Percentiles rank a stretch among this genome's conserved stretches.
phyloP scores from a whole-genome alignment of 2,329 filamentous ascomycete species.

The Elsinoe necatrix region DNA sequence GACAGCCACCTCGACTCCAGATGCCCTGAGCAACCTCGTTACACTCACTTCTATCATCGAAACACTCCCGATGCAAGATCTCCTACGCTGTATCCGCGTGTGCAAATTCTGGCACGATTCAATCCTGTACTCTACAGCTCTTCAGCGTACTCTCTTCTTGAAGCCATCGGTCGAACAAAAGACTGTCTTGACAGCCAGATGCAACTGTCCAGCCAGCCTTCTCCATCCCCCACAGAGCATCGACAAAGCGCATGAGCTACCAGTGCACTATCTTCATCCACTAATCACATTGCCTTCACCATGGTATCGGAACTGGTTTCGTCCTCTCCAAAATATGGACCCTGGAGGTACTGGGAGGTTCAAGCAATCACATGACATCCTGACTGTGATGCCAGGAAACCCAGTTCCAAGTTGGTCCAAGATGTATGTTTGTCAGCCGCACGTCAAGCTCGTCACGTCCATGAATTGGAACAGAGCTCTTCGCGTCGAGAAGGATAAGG shows the following conservation, averaged over 20 bases:
- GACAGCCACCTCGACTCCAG: background rate
- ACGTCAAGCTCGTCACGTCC: background rate
- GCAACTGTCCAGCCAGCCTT: too few species aligned
- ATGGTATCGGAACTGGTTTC: too few species aligned
- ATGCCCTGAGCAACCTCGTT: background rate
- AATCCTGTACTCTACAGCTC: background rate
- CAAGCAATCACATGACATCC: too few species aligned
- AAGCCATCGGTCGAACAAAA: background rate
- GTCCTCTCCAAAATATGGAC: too few species aligned
- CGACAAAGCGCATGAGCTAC: too few species aligned
- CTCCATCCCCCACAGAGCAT: too few species aligned
- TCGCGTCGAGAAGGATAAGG: too few species aligned
- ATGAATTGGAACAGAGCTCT: too few species aligned
- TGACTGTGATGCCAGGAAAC: too few species aligned
- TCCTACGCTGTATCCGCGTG: background rate
- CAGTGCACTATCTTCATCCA: too few species aligned
- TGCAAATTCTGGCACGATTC: background rate
- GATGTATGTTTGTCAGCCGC: background rate
- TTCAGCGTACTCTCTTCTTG: background rate
- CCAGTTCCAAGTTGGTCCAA: background rate
- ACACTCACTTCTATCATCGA: background rate
- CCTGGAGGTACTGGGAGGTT: too few species aligned
- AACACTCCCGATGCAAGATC: background rate
- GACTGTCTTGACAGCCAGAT: background rate
- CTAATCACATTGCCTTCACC: too few species aligned